These are phyloP conservation scores for Cladochytrium replicatum DNA, from an alignment of 192 early-diverging fungal species.

Conservation along the genomic window DNA sequence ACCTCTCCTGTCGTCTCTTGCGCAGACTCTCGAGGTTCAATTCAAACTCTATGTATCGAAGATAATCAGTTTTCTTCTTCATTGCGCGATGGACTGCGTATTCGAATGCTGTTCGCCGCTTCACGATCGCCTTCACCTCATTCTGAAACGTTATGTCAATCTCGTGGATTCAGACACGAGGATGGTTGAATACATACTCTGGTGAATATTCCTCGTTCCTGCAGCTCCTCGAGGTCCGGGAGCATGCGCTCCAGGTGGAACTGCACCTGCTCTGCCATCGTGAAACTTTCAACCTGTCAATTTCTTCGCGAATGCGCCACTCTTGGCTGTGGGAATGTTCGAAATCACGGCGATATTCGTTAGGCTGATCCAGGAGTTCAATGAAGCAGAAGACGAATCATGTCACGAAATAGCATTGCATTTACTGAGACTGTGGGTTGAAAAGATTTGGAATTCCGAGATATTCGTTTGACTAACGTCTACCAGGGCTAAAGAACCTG, in stretches of 20 bases:
- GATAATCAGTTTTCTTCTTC: constrained; percentile 61
- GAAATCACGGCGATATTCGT: too few species aligned
- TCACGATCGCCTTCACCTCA: constrained; percentile 82
- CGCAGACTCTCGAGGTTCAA: constrained; percentile 80
- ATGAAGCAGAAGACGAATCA: too few species aligned
- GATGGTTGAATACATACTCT: background rate
- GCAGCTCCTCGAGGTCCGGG: constrained; percentile 82
- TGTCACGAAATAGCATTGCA: too few species aligned
- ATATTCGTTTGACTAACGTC: too few species aligned
- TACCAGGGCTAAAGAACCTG: too few species aligned
- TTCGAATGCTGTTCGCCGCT: constrained; percentile 81
- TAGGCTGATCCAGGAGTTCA: too few species aligned
- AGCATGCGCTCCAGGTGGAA: constrained; percentile 90
- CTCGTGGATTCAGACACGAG: constrained; percentile 1
- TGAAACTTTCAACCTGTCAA: too few species aligned
- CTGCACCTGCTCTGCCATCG: constrained; percentile 86
- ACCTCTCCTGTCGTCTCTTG: constrained; percentile 60
- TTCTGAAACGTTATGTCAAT: constrained; percentile 20
- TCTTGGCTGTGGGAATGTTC: too few species aligned
- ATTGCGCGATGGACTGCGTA: constrained; percentile 76
- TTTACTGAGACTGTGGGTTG: too few species aligned
- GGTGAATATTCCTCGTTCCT: constrained; percentile 64
- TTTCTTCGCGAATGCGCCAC: too few species aligned
- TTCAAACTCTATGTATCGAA: constrained; percentile 93
- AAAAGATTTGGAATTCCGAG: too few species aligned